Evolutionary conservation across 2,329 filamentous ascomycete species (phyloP).

Genomic region (Neonectria punicea): DNA sequence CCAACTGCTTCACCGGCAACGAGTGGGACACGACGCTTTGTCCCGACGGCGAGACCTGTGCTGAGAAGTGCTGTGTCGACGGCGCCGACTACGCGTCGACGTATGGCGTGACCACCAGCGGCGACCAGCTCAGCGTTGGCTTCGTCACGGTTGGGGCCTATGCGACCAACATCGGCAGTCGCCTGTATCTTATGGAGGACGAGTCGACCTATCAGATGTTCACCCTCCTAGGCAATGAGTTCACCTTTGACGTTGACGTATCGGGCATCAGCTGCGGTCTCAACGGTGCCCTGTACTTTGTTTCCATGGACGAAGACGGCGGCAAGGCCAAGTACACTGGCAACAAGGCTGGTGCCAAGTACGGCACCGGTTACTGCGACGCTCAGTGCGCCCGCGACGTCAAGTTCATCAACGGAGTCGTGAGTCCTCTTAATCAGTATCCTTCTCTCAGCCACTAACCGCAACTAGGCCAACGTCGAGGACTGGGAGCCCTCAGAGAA

Average conservation of each 20-base stretch:
- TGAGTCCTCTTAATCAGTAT: constrained; percentile 30
- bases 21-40: constrained; percentile 54
- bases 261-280: constrained; percentile 74
- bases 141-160: constrained; percentile 64
- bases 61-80: constrained; percentile 61
- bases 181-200: constrained; percentile 71
- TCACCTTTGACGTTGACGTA: constrained; percentile 77
- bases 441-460: constrained; percentile 27
- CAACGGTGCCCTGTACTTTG: constrained; percentile 76
- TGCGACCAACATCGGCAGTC: constrained; percentile 60
- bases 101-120: constrained; percentile 64
- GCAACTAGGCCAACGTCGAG: constrained; percentile 57
- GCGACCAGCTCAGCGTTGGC: constrained; percentile 61
- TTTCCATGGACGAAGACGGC: constrained; percentile 68
- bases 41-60: constrained; percentile 54
- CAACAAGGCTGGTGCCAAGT: constrained; percentile 66
- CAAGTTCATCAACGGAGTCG: constrained; percentile 66
- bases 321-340: constrained; percentile 59
- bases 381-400: constrained; percentile 61
- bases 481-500: constrained; percentile 61
- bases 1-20: constrained; percentile 68
- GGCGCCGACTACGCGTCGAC: constrained; percentile 61
- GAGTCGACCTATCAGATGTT: constrained; percentile 72
- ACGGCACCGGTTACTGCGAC: constrained; percentile 67
- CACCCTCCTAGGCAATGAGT: constrained; percentile 71